Evolutionary conservation across 2,329 filamentous ascomycete genomes (phyloP).

Genomic region (Zelopaecilomyces penicillatus): DNA sequence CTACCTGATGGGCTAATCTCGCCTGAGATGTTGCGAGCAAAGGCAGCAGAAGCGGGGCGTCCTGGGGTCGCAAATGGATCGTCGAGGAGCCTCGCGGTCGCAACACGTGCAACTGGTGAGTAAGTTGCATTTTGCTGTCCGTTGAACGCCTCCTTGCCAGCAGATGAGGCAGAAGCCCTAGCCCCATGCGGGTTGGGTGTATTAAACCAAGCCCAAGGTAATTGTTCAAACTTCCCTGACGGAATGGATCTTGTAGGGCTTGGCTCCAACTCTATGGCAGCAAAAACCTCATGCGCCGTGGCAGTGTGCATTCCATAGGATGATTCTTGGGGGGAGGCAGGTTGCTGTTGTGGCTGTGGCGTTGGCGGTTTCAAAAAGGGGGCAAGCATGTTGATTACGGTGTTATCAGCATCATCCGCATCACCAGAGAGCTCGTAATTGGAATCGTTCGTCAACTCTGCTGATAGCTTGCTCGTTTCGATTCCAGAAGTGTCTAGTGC

Average conservation of each 20-base stretch:
- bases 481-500: not conserved
- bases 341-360: constrained; percentile 27
- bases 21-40: constrained; percentile 4
- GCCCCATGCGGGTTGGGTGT: constrained; percentile 24
- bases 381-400: constrained; percentile 40
- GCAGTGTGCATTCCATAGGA: constrained; percentile 49
- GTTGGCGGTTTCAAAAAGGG: constrained; percentile 40
- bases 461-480: not conserved
- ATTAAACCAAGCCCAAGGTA: constrained; percentile 46
- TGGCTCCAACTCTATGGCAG: constrained; percentile 25
- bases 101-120: constrained; percentile 3
- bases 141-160: constrained; percentile 20
- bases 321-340: constrained; percentile 29
- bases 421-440: constrained; percentile 2
- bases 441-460: not conserved
- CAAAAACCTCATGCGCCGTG: constrained; percentile 44
- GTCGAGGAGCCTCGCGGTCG: constrained; percentile 13
- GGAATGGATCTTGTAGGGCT: constrained; percentile 21
- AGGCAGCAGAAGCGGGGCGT: constrained; percentile 8
- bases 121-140: not conserved
- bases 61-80: constrained; percentile 25
- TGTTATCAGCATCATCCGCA: constrained; percentile 25
- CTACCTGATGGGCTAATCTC: constrained; percentile 2
- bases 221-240: constrained; percentile 25
- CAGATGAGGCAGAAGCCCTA: constrained; percentile 11